A percentile compares a stretch with the other conserved stretches of the same genome.
These are phyloP conservation scores for Aphanomyces cochlioides DNA, from an alignment of 352 stramenopile genomes.

Conservation along the genomic window DNA sequence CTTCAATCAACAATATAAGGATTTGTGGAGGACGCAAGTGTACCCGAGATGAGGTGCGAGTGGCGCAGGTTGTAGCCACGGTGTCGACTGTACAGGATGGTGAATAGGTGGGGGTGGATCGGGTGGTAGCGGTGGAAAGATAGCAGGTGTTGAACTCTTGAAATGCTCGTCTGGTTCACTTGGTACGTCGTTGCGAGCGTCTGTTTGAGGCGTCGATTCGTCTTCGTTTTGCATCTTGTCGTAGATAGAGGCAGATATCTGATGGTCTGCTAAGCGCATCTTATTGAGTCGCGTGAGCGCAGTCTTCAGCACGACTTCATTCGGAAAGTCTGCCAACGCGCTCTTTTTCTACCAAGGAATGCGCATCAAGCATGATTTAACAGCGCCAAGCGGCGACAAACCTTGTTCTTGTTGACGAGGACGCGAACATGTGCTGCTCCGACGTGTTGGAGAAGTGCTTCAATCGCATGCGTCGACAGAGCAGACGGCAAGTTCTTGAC, in stretches of 20 bases:
- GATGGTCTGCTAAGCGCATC: constrained; percentile 54
- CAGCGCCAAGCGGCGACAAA: constrained; percentile 38
- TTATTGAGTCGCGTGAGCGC: constrained; percentile 44
- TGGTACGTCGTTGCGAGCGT: no score
- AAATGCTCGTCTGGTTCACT: neutral
- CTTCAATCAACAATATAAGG: constrained; percentile 36
- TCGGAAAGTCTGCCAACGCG: constrained; percentile 48
- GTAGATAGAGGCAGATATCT: constrained; percentile 40
- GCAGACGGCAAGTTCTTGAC: constrained; percentile 56
- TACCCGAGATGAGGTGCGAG: constrained; percentile 76
- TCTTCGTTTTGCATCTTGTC: neutral
- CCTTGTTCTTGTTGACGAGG: constrained; percentile 13
- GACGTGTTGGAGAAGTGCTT: constrained; percentile 57
- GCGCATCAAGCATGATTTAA: constrained; percentile 39
- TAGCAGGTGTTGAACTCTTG: neutral
- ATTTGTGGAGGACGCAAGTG: neutral
- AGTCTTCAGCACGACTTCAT: constrained; percentile 35
- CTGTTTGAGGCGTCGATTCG: no score
- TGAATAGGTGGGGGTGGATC: neutral
- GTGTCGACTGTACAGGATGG: neutral
- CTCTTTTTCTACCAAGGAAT: constrained; percentile 23
- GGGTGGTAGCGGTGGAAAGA: constrained; percentile 15
- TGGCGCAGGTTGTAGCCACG: constrained; percentile 36
- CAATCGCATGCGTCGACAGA: constrained; percentile 53
- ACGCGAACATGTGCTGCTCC: constrained; percentile 45